These are phyloP conservation scores for Lactarius psammicola DNA, from an alignment of 768 basidiomycete species.

Conservation along the genomic window DNA sequence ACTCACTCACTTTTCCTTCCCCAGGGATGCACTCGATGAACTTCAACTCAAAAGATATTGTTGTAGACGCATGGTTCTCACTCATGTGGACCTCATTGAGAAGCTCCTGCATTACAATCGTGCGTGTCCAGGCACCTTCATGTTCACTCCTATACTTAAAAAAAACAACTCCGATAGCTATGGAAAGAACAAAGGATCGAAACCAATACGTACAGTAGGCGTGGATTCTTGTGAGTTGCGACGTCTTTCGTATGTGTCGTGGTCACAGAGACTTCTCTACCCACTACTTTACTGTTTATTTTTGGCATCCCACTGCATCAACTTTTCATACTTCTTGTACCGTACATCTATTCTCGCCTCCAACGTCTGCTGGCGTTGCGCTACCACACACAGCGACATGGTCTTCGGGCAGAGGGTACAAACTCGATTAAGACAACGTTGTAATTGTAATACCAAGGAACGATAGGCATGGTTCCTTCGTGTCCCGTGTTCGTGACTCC, in stretches of 20 bases:
- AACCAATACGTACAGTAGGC: slow-evolving; percentile 18
- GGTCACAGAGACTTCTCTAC: neutral
- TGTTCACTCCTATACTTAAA: neutral
- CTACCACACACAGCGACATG: neutral
- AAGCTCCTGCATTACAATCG: slow-evolving; percentile 96
- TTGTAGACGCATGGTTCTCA: slow-evolving; percentile 95
- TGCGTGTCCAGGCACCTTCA: slow-evolving; percentile 40
- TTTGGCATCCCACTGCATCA: neutral
- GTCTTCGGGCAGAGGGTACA: neutral
- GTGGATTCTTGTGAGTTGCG: neutral
- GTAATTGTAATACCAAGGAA: neutral
- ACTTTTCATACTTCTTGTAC: neutral
- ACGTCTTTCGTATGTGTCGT: neutral
- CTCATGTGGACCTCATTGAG: slow-evolving; percentile 97
- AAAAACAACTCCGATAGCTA: slow-evolving; percentile 20
- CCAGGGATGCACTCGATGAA: slow-evolving; percentile 85
- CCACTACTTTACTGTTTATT: neutral
- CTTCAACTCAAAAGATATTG: slow-evolving; percentile 92
- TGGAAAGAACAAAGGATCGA: slow-evolving; percentile 33
- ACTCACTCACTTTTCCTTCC: neutral
- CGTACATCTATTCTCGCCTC: neutral
- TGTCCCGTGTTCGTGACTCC: neutral
- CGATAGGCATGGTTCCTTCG: neutral
- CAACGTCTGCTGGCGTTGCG: neutral
- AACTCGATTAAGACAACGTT: slow-evolving; percentile 3